These are phyloP conservation scores for Clonostachys solani DNA, from an alignment of 2,329 filamentous ascomycete species.

Conservation along the genomic window DNA sequence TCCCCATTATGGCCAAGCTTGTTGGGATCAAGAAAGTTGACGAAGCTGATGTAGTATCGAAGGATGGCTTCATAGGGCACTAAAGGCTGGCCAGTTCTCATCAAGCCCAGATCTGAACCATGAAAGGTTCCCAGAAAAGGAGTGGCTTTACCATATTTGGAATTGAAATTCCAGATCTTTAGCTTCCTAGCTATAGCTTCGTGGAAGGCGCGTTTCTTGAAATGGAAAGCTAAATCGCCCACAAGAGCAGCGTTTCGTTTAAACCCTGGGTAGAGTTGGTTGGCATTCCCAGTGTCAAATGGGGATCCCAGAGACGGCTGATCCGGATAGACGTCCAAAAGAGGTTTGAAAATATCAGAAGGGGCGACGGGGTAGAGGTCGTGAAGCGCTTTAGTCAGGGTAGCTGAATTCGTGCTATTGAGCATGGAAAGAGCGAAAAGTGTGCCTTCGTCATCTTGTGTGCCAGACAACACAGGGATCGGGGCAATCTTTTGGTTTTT, in stretches of 20 bases:
- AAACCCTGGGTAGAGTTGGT: conserved; percentile 61
- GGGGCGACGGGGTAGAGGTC: conserved; percentile 43
- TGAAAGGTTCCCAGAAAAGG: conserved; percentile 65
- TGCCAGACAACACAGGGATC: conserved; percentile 59
- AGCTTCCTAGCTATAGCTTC: conserved; percentile 30
- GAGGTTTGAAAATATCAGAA: conserved; percentile 29
- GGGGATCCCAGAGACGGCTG: conserved; percentile 53
- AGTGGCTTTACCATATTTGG: conserved; percentile 53
- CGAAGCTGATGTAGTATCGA: conserved; percentile 44
- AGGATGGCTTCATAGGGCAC: too few species aligned
- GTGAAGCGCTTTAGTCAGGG: conserved; percentile 49
- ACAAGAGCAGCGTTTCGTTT: conserved; percentile 60
- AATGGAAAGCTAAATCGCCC: conserved; percentile 56
- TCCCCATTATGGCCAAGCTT: background rate
- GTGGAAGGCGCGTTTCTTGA: conserved; percentile 36
- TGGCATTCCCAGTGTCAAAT: conserved; percentile 50
- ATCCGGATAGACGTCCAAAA: conserved; percentile 51
- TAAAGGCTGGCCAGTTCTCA: too few species aligned
- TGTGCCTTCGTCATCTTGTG: conserved; percentile 64
- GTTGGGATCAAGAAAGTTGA: conserved; percentile 40
- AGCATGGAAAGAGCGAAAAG: conserved; percentile 54
- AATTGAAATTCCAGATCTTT: conserved; percentile 56
- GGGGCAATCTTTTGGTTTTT: conserved; percentile 43
- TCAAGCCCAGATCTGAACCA: conserved; percentile 39
- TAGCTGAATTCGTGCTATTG: conserved; percentile 50